phyloP scores from a whole-genome alignment of 257 asterid species.

The Nicotiana paniculata region DNA sequence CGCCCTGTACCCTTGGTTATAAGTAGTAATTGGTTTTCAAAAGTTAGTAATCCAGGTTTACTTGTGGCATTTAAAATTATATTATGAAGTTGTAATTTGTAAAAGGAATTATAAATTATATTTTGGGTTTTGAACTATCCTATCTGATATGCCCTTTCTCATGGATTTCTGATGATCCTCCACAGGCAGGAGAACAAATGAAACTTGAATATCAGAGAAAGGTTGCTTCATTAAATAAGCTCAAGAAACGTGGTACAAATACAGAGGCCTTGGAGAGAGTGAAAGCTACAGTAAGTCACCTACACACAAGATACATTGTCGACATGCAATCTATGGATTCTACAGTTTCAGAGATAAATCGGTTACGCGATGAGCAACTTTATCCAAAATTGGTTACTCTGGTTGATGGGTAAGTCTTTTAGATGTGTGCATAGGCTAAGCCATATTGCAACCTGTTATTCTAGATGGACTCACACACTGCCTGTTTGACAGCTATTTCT shows the following conservation, averaged over 20 bases:
- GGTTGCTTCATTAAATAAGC: conserved; percentile 67
- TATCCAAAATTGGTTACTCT: conserved; percentile 80
- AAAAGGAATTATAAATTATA: neutral
- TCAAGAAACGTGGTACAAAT: conserved; percentile 72
- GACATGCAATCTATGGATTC: conserved; percentile 99
- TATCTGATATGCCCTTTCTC: neutral
- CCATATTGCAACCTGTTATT: neutral
- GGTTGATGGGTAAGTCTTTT: conserved; percentile 75
- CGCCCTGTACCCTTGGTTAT: neutral
- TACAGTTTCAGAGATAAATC: conserved; percentile 86
- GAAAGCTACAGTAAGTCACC: conserved; percentile 96
- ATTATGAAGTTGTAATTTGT: neutral
- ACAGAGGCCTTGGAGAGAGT: conserved; percentile 73
- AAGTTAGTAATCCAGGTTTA: neutral
- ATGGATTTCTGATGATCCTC: conserved; percentile 11
- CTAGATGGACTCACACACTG: neutral
- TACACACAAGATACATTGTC: conserved; percentile 95
- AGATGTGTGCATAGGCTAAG: neutral
- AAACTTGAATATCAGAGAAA: conserved; percentile 82
- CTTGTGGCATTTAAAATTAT: neutral
- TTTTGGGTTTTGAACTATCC: neutral
- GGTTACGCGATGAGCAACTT: conserved; percentile 79
- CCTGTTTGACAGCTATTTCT: neutral
- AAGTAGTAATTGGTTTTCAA: neutral
- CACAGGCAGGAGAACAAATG: conserved; percentile 94